These are phyloP conservation scores for Posidonia oceanica DNA, from an alignment of 116 monocot species.

Conservation along the genomic window DNA sequence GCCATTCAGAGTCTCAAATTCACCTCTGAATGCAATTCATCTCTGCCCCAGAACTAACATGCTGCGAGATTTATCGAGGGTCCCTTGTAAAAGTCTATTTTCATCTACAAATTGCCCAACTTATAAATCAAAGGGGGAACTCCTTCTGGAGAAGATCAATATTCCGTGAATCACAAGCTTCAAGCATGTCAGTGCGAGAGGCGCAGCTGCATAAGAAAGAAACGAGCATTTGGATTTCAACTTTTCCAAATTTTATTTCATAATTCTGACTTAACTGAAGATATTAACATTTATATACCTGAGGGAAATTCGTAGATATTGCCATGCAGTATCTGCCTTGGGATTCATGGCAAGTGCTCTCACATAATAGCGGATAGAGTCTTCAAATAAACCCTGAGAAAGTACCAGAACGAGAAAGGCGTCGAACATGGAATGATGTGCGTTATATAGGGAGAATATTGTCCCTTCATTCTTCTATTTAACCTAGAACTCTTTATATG, in stretches of 20 bases:
- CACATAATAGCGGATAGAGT: conserved; percentile 89
- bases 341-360: conserved; percentile 97
- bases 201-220: conserved; percentile 45
- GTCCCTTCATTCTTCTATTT: no score
- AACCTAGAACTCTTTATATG: no score
- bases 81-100: no score
- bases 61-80: no score
- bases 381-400: conserved; percentile 69
- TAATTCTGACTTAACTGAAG: neutral
- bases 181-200: conserved; percentile 81
- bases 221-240: neutral
- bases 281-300: conserved; percentile 29
- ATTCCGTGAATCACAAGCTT: conserved; percentile 78
- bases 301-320: conserved; percentile 85
- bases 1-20: no score
- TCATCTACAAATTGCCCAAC: no score
- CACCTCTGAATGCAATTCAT: no score
- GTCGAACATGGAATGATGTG: no score
- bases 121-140: conserved; percentile 61
- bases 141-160: conserved; percentile 94
- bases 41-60: no score
- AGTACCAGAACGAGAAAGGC: no score
- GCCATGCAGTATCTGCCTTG: conserved; percentile 98
- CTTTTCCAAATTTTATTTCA: neutral
- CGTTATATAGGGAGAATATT: no score